Conservation (phyloP, 2,329 filamentous ascomycete genomes). For the Verticillium nubilum region DNA sequence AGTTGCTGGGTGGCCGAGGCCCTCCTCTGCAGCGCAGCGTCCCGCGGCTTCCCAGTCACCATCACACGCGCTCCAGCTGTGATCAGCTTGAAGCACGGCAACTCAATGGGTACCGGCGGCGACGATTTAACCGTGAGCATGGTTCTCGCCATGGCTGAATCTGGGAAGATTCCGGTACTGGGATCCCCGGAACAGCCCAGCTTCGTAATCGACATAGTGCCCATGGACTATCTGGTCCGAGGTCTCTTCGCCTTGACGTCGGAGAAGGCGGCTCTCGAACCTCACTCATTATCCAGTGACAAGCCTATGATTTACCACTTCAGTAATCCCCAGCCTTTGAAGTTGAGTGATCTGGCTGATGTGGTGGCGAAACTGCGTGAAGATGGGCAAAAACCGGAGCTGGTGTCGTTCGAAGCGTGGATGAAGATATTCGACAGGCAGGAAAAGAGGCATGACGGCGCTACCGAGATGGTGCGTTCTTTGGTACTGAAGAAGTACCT, state of each 20-base stretch:
- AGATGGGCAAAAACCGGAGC: slow-evolving; percentile 5
- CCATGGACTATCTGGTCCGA: slow-evolving; percentile 16
- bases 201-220: slow-evolving; percentile 17
- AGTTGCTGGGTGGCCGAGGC: slow-evolving; percentile 20
- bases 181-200: slow-evolving; percentile 14
- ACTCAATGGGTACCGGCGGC: slow-evolving; percentile 11
- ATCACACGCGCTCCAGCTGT: slow-evolving; percentile 11
- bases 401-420: slow-evolving; percentile 15
- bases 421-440: slow-evolving; percentile 7
- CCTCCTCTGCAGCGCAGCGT: slow-evolving; percentile 16
- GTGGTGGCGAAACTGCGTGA: slow-evolving; percentile 13
- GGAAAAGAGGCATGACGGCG: slow-evolving; percentile 8
- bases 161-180: slow-evolving; percentile 15
- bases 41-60: slow-evolving; percentile 17
- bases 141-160: slow-evolving; percentile 16
- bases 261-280: slow-evolving; percentile 5
- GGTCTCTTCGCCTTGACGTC: slow-evolving; percentile 15
- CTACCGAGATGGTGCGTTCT: slow-evolving; percentile 11
- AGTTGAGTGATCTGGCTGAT: slow-evolving; percentile 14
- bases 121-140: slow-evolving; percentile 18
- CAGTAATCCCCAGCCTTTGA: slow-evolving; percentile 16
- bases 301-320: slow-evolving; percentile 16
- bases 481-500: slow-evolving; percentile 17
- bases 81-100: slow-evolving; percentile 1
- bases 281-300: not conserved